A percentile compares a stretch with the other conserved stretches of the same genome.
Evolutionary conservation across 2,329 filamentous ascomycete genomes (phyloP).

Genomic region (Trichophyton verrucosum): DNA sequence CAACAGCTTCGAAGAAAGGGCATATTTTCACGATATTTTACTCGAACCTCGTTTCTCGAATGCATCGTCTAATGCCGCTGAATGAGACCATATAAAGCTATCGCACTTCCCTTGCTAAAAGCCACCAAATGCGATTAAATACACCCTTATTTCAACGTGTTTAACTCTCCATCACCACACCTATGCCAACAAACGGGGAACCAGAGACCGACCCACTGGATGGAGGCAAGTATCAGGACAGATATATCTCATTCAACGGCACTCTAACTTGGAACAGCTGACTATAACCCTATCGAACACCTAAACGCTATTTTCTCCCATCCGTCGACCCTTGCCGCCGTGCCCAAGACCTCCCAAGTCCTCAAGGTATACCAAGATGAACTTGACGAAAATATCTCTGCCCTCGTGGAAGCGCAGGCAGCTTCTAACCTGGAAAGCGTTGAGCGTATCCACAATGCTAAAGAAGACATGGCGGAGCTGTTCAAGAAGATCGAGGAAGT

Average conservation of each 20-base stretch:
- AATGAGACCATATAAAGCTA: neutral
- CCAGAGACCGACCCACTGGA: slow-evolving; percentile 31
- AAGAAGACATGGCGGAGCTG: slow-evolving; percentile 75
- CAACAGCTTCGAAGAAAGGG: neutral
- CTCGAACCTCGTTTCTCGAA: neutral
- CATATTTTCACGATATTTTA: neutral
- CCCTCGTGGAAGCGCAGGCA: slow-evolving; percentile 62
- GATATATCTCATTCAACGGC: neutral
- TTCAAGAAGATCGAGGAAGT: slow-evolving; percentile 94
- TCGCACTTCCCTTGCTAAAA: neutral
- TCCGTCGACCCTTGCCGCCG: slow-evolving; percentile 67
- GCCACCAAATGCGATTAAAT: slow-evolving; percentile 2
- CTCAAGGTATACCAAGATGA: slow-evolving; percentile 69
- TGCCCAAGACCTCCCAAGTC: slow-evolving; percentile 59
- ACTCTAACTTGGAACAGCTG: slow-evolving; percentile 36
- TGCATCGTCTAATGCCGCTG: neutral
- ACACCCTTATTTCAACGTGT: neutral
- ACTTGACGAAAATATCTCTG: slow-evolving; percentile 63
- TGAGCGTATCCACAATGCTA: slow-evolving; percentile 79
- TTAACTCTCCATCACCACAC: slow-evolving; percentile 15
- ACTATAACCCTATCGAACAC: slow-evolving; percentile 88
- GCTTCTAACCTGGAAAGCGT: slow-evolving; percentile 78
- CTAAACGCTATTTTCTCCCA: slow-evolving; percentile 89
- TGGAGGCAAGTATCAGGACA: slow-evolving; percentile 27
- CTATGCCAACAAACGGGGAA: slow-evolving; percentile 29